A percentile compares a stretch with the other conserved stretches of the same genome.
These are phyloP conservation scores for Paramecium sonneborni DNA, from an alignment of 73 alveolate species.

Conservation along the genomic window DNA sequence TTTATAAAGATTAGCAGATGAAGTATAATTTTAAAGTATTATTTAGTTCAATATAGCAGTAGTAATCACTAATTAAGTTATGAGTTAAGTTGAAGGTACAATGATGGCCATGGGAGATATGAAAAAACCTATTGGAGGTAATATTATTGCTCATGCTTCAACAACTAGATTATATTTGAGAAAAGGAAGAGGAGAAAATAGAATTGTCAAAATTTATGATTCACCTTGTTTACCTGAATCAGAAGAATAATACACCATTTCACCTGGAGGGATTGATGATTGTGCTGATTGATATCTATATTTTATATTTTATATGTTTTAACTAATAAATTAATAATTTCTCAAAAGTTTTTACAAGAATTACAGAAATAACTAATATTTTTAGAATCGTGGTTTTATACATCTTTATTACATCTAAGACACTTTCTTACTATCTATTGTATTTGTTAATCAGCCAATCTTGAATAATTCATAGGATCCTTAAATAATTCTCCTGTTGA, in stretches of 20 bases:
- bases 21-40: conserved; percentile 6
- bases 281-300: conserved; percentile 37
- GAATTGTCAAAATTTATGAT: conserved; percentile 95
- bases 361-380: background rate
- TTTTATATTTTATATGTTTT: background rate
- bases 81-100: conserved; percentile 96
- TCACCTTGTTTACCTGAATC: conserved; percentile 99
- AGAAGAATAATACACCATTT: conserved; percentile 88
- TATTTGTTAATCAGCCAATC: background rate
- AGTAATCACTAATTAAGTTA: conserved; percentile 98
- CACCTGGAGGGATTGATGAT: conserved; percentile 93
- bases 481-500: conserved; percentile 6
- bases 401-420: conserved; percentile 5
- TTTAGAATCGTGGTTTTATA: background rate
- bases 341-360: background rate
- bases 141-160: conserved; percentile 98
- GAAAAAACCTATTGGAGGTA: conserved; percentile 99
- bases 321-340: background rate
- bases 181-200: conserved; percentile 97
- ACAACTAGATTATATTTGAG: conserved; percentile 95
- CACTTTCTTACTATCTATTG: background rate
- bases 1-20: conserved; percentile 97
- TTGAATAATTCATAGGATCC: conserved; percentile 32
- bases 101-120: conserved; percentile 91
- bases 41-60: conserved; percentile 92